Conservation (phyloP, 2,329 filamentous ascomycete species). For the Phymatotrichopsis omnivora region DNA sequence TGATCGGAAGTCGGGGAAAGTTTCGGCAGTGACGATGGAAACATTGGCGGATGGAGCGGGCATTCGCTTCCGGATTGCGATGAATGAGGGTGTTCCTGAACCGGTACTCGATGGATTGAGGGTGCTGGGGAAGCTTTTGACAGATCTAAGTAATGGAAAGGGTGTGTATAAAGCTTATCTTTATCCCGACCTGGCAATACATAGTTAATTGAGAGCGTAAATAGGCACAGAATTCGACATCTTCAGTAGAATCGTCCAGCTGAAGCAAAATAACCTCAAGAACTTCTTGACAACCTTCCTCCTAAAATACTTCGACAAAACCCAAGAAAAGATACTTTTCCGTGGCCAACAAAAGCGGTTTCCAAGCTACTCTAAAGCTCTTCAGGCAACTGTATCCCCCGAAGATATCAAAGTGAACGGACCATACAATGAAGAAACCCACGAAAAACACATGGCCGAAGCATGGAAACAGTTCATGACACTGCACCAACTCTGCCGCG, state of each 20-base stretch:
- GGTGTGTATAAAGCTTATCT: no score
- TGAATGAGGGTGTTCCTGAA: constrained; percentile 25
- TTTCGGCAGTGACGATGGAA: no score
- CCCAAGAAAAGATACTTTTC: constrained; percentile 20
- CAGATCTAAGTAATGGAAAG: constrained; percentile 11
- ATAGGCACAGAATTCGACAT: no score
- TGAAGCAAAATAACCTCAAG: no score
- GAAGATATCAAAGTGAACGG: no score
- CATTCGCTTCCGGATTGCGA: constrained; percentile 24
- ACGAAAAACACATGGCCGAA: constrained; percentile 9
- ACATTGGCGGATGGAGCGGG: no score
- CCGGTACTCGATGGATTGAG: constrained; percentile 22
- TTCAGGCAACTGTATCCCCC: constrained; percentile 10
- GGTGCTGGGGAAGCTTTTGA: constrained; percentile 21
- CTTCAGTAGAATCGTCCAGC: no score
- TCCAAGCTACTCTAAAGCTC: constrained; percentile 19
- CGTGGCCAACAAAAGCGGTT: constrained; percentile 10
- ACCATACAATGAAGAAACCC: background rate
- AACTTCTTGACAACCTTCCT: background rate
- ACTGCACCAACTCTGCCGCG: constrained; percentile 23
- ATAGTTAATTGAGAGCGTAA: no score
- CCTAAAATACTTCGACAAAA: constrained; percentile 5
- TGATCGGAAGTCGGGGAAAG: no score
- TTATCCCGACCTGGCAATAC: background rate
- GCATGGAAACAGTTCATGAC: constrained; percentile 16